These are phyloP conservation scores for Polychaeton citri DNA, from an alignment of 2,329 filamentous ascomycete genomes.

Conservation along the genomic window DNA sequence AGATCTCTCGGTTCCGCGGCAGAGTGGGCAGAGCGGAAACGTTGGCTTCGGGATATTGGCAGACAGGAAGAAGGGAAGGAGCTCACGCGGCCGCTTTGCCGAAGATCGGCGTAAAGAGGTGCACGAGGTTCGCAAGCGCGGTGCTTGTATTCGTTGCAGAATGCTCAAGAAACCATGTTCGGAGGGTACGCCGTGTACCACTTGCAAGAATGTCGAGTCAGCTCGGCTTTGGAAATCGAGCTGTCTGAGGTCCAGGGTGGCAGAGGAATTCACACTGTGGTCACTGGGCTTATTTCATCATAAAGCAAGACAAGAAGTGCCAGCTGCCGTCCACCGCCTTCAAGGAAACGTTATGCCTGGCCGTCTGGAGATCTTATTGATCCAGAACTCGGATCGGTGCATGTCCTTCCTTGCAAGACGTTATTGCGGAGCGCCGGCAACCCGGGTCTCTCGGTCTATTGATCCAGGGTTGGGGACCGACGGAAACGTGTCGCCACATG, in stretches of 20 bases:
- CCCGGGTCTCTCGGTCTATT: background rate
- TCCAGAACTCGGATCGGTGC: slow-evolving; percentile 25
- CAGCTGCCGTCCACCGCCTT: slow-evolving; percentile 34
- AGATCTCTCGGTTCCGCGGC: background rate
- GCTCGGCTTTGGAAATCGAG: slow-evolving; percentile 48
- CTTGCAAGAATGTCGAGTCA: slow-evolving; percentile 45
- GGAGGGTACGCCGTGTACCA: slow-evolving; percentile 45
- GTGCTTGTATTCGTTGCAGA: slow-evolving; percentile 48
- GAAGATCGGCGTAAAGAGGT: slow-evolving; percentile 45
- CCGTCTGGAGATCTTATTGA: slow-evolving; percentile 41
- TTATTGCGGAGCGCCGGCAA: background rate
- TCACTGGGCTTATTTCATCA: slow-evolving; percentile 39
- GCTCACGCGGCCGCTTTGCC: slow-evolving; percentile 40
- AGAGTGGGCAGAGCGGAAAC: background rate
- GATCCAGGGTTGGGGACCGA: background rate
- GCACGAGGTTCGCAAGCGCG: slow-evolving; percentile 44
- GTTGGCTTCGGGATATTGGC: background rate
- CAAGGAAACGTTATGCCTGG: slow-evolving; percentile 36
- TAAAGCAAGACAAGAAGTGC: slow-evolving; percentile 38
- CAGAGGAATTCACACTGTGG: slow-evolving; percentile 45
- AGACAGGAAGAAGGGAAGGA: slow-evolving; percentile 22
- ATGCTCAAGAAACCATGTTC: slow-evolving; percentile 54
- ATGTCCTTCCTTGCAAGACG: slow-evolving; percentile 14
- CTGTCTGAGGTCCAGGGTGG: slow-evolving; percentile 45
- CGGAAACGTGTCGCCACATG: background rate